Percentiles rank a stretch among this genome's conserved stretches.
Evolutionary conservation across 768 basidiomycete genomes (phyloP).

Genomic region (Lepiota brunneoincarnata): DNA sequence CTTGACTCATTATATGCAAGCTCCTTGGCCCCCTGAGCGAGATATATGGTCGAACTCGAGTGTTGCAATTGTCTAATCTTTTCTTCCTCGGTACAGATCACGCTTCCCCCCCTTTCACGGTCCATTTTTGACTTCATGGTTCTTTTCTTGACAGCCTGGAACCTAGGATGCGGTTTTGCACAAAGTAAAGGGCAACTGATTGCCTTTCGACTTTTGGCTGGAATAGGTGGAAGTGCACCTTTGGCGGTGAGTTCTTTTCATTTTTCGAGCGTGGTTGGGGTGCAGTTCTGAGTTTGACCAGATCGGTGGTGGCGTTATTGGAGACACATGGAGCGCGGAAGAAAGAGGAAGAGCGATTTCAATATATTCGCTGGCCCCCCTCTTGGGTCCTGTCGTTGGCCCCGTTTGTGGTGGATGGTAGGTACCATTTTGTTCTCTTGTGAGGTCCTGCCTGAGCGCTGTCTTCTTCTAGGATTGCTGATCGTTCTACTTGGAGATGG

Average conservation of each 20-base stretch:
- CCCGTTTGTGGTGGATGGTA: conserved; percentile 63
- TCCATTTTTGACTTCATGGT: neutral
- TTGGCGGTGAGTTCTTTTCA: conserved; percentile 48
- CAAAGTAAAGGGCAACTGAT: conserved; percentile 55
- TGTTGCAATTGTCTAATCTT: conserved; percentile 62
- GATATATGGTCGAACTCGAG: conserved; percentile 62
- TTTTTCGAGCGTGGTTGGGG: conserved; percentile 18
- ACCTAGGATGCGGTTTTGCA: conserved; percentile 62
- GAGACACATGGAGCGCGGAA: conserved; percentile 60
- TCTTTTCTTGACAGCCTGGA: conserved; percentile 48
- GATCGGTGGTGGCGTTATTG: conserved; percentile 64
- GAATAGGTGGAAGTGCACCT: conserved; percentile 73
- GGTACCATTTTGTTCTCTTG: conserved; percentile 5
- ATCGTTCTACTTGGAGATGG: conserved; percentile 70
- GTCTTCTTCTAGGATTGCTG: conserved; percentile 41
- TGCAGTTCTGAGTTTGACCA: conserved; percentile 12
- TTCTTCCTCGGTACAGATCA: conserved; percentile 54
- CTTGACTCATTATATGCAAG: conserved; percentile 18
- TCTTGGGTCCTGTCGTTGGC: conserved; percentile 64
- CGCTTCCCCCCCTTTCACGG: neutral
- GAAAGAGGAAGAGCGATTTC: conserved; percentile 64
- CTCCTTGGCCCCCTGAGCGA: conserved; percentile 65
- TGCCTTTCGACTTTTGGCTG: conserved; percentile 66
- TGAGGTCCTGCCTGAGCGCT: conserved; percentile 10
- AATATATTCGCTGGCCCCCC: conserved; percentile 61